Percentiles rank a stretch among this genome's conserved stretches.
These are phyloP conservation scores for Alliaria petiolata DNA, from an alignment of 345 rosid genomes.

Conservation along the genomic window DNA sequence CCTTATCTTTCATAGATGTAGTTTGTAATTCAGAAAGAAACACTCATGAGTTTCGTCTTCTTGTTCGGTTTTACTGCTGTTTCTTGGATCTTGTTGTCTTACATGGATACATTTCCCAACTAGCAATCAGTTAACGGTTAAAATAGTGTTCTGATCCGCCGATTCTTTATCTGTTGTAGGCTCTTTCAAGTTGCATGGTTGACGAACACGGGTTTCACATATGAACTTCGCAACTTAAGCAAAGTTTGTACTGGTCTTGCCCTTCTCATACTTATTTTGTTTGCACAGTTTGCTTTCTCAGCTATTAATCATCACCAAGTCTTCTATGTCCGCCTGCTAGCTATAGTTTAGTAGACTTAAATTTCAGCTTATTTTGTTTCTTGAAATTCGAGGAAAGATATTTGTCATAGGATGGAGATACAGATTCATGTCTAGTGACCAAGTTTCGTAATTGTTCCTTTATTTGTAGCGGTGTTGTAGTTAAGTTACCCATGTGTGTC, in stretches of 20 bases:
- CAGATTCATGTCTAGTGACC: background rate
- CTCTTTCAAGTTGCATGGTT: slow-evolving; percentile 92
- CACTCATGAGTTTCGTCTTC: background rate
- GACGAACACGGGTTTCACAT: slow-evolving; percentile 80
- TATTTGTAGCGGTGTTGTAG: background rate
- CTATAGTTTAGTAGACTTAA: background rate
- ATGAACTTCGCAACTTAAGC: slow-evolving; percentile 63
- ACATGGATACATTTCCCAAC: background rate
- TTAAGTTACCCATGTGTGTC: background rate
- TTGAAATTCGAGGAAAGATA: background rate
- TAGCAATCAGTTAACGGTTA: background rate
- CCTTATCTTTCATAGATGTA: background rate
- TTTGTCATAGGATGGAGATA: background rate
- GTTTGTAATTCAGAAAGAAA: background rate
- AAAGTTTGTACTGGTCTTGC: slow-evolving; percentile 58
- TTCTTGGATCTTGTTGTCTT: background rate
- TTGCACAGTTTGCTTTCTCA: background rate
- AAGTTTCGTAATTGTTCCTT: background rate
- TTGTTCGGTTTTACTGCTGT: background rate
- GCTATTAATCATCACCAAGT: background rate
- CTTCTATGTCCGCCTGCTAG: background rate
- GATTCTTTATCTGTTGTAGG: slow-evolving; percentile 57
- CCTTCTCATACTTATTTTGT: slow-evolving; percentile 1
- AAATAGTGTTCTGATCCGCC: slow-evolving; percentile 29
- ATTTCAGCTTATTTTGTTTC: background rate